Conservation (phyloP, 2,329 filamentous ascomycete genomes). For the Fusarium sp. region DNA sequence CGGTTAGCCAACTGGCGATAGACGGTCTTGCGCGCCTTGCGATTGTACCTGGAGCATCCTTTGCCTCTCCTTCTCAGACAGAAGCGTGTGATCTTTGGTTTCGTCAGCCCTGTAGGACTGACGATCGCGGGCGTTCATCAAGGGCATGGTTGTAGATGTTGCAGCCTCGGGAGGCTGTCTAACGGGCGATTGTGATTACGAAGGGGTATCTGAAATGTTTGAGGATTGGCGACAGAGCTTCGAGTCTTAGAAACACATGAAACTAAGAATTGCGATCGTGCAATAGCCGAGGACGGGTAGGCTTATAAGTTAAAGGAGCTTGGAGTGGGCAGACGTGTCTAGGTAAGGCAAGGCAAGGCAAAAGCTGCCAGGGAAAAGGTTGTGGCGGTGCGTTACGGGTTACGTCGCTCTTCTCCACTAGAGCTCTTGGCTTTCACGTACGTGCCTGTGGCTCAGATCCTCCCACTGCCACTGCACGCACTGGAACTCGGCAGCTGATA, state of each 20-base stretch:
- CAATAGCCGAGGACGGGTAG: conserved; percentile 26
- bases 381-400: conserved; percentile 47
- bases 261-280: conserved; percentile 23
- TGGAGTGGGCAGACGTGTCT: conserved; percentile 44
- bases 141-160: conserved; percentile 50
- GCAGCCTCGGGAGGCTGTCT: conserved; percentile 52
- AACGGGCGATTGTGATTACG: conserved; percentile 15
- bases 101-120: conserved; percentile 61
- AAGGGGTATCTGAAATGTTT: neutral
- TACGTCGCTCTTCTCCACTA: conserved; percentile 50
- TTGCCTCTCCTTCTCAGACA: conserved; percentile 57
- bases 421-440: conserved; percentile 37
- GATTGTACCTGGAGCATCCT: conserved; percentile 56
- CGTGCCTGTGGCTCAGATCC: conserved; percentile 46
- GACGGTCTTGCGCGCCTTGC: neutral
- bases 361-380: conserved; percentile 11
- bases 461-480: neutral
- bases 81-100: conserved; percentile 51
- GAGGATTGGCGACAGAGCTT: neutral
- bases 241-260: conserved; percentile 5
- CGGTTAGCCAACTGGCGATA: neutral
- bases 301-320: conserved; percentile 46
- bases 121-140: conserved; percentile 56
- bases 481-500: conserved; percentile 25
- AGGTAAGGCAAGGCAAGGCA: conserved; percentile 37